Conservation (phyloP, 768 basidiomycete genomes). For the Russula dissimulans region DNA sequence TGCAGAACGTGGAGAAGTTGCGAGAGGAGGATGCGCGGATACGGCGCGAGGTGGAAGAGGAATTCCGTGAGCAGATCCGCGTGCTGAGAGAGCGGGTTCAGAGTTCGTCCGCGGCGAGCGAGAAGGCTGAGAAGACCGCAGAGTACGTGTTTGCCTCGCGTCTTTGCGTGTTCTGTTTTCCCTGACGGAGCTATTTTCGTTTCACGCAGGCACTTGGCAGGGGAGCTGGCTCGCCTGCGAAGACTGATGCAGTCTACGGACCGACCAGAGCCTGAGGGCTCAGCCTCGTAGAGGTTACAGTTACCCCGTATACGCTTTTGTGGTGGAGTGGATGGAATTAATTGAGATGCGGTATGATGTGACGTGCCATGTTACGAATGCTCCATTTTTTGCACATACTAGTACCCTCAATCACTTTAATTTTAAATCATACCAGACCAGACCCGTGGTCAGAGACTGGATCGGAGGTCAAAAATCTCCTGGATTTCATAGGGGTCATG, state of each 20-base stretch:
- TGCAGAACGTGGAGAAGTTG: constrained; percentile 41
- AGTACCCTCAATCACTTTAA: neutral
- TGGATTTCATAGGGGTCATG: too few species aligned
- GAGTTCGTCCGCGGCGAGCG: constrained; percentile 44
- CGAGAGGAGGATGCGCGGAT: constrained; percentile 41
- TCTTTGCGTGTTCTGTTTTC: neutral
- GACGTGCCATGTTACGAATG: constrained; percentile 6
- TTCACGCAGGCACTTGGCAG: constrained; percentile 41
- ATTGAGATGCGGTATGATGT: neutral
- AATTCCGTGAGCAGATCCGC: constrained; percentile 49
- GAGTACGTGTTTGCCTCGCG: constrained; percentile 35
- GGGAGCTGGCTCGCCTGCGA: constrained; percentile 59
- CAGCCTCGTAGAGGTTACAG: constrained; percentile 5
- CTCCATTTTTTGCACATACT: constrained; percentile 12
- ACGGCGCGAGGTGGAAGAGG: constrained; percentile 49
- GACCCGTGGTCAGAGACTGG: too few species aligned
- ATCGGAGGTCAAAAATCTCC: too few species aligned
- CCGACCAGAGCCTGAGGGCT: constrained; percentile 3
- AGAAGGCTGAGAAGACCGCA: constrained; percentile 51
- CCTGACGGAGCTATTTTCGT: neutral
- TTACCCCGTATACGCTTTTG: neutral
- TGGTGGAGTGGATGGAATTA: neutral
- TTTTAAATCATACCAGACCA: neutral
- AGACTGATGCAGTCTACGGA: constrained; percentile 60
- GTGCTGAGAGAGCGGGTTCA: constrained; percentile 45